Conservation (phyloP, 2,329 filamentous ascomycete species). For the Fusarium incarnatum region DNA sequence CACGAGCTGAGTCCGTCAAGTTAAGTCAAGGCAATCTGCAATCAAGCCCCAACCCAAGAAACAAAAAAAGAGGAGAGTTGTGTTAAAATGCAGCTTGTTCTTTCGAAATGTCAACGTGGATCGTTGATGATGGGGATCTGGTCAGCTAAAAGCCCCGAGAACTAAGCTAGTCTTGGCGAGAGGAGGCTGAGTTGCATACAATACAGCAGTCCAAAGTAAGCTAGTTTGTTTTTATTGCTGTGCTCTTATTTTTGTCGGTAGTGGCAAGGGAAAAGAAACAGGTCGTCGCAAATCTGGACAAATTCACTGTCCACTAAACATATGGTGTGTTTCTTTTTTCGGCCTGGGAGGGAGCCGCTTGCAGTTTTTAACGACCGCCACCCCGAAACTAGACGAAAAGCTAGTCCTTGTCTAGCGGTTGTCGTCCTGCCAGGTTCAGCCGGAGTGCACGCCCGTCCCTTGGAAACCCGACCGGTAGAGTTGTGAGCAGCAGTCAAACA, state of each 20-base stretch:
- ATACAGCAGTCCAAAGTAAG: slow-evolving; percentile 6
- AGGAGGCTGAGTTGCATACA: slow-evolving; percentile 39
- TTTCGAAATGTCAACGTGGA: not conserved
- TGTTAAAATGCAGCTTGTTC: slow-evolving; percentile 30
- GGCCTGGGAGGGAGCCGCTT: slow-evolving; percentile 37
- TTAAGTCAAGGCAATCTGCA: slow-evolving; percentile 4
- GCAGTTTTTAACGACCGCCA: slow-evolving; percentile 41
- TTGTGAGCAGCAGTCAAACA: slow-evolving; percentile 1
- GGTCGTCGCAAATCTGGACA: slow-evolving; percentile 28
- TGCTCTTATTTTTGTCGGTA: slow-evolving; percentile 21
- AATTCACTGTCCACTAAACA: slow-evolving; percentile 14
- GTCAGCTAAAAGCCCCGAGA: slow-evolving; percentile 31
- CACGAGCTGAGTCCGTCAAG: slow-evolving; percentile 40
- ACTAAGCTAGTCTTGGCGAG: slow-evolving; percentile 32
- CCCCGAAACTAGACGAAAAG: slow-evolving; percentile 25
- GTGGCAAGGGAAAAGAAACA: slow-evolving; percentile 25
- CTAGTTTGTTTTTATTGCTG: slow-evolving; percentile 17
- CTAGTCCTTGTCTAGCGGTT: slow-evolving; percentile 31
- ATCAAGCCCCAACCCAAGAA: slow-evolving; percentile 6
- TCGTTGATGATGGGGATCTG: slow-evolving; percentile 19
- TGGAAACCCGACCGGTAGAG: slow-evolving; percentile 10
- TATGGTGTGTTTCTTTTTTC: slow-evolving; percentile 40
- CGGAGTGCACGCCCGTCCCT: slow-evolving; percentile 7
- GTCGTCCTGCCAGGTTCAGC: slow-evolving; percentile 35
- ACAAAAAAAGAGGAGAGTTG: slow-evolving; percentile 28